A percentile compares a stretch with the other conserved stretches of the same genome.
Conservation (phyloP, 163 green algal genomes). For the Prototheca wickerhamii region DNA sequence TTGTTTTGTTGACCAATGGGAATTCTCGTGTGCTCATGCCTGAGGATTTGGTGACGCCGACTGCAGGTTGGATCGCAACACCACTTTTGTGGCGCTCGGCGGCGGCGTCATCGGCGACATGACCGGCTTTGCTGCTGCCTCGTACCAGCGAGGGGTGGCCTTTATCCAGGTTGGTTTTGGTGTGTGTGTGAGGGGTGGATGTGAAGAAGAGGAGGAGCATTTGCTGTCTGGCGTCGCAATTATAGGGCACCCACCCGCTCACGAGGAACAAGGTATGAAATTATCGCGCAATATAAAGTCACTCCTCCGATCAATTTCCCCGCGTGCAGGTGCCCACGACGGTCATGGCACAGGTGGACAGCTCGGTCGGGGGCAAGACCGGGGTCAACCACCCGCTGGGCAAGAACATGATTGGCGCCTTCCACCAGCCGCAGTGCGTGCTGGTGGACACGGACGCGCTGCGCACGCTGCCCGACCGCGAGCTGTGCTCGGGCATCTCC, state of each 20-base stretch:
- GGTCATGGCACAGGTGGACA: conserved; percentile 84
- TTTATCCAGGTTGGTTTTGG: conserved; percentile 63
- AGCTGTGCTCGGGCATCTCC: conserved; percentile 79
- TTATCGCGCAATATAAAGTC: no score
- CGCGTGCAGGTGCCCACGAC: conserved; percentile 87
- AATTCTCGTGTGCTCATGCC: no score
- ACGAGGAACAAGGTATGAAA: no score
- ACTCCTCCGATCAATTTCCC: background rate
- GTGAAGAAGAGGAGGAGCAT: background rate
- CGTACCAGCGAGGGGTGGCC: conserved; percentile 93
- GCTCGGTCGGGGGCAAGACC: conserved; percentile 96
- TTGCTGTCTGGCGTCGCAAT: no score
- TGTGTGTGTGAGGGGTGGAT: conserved; percentile 2
- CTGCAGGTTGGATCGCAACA: conserved; percentile 27
- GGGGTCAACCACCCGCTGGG: conserved; percentile 97
- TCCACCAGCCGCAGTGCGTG: conserved; percentile 89
- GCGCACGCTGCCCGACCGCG: conserved; percentile 71
- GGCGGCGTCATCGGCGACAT: conserved; percentile 98
- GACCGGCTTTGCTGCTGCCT: conserved; percentile 90
- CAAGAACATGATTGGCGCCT: conserved; percentile 99
- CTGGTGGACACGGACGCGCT: conserved; percentile 73
- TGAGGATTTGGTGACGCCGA: no score
- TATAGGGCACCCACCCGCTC: no score
- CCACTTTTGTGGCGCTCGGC: conserved; percentile 91
- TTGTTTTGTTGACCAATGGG: background rate